Percentiles rank a stretch among this genome's conserved stretches.
Conservation (phyloP, 202 grass and related monocot genomes). For the Bolboschoenoplectus hybrid region DNA sequence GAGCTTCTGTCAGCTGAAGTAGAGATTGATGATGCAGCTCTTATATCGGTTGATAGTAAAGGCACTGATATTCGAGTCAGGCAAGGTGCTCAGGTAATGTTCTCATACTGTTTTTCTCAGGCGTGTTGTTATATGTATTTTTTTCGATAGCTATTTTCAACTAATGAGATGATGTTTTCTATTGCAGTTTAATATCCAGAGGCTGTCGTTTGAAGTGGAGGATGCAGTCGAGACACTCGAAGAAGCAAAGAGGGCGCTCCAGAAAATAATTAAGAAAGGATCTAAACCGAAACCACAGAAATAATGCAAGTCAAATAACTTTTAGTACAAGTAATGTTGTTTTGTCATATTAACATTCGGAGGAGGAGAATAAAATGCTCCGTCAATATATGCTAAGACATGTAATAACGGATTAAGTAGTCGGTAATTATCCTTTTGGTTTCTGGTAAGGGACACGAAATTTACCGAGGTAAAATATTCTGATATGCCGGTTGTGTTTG, state of each 20-base stretch:
- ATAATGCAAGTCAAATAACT: neutral
- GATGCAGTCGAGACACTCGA: conserved; percentile 60
- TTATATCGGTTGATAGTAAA: conserved; percentile 91
- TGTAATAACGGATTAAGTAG: neutral
- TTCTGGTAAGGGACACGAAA: conserved; percentile 13
- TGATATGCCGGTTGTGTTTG: neutral
- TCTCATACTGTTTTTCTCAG: neutral
- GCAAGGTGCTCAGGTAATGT: conserved; percentile 78
- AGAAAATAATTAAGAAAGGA: conserved; percentile 57
- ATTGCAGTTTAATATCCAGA: conserved; percentile 70
- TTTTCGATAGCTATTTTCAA: neutral
- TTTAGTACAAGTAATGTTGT: neutral
- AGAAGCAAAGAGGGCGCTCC: conserved; percentile 65
- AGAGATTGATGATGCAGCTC: conserved; percentile 82
- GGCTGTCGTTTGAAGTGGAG: conserved; percentile 60
- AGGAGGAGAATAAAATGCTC: conserved; percentile 10
- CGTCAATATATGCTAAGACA: neutral
- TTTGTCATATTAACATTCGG: neutral
- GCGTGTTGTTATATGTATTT: neutral
- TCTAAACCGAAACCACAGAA: conserved; percentile 35
- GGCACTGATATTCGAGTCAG: conserved; percentile 76
- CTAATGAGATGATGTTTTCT: neutral
- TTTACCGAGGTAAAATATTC: neutral
- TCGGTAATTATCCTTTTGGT: neutral
- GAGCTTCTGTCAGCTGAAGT: conserved; percentile 62